These are phyloP conservation scores for Paramecium sonneborni DNA, from an alignment of 73 alveolate species.

Conservation along the genomic window DNA sequence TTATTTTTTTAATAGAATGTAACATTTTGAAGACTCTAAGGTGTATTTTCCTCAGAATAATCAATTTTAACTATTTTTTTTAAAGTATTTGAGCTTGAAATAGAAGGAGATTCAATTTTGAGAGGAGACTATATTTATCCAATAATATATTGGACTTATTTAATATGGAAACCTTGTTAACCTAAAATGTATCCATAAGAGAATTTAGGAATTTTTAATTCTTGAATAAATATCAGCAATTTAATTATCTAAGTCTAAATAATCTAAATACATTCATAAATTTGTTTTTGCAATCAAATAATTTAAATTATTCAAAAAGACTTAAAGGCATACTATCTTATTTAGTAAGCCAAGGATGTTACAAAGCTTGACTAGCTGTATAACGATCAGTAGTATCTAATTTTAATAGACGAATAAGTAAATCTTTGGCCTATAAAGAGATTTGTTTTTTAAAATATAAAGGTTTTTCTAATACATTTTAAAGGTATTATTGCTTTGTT, in stretches of 20 bases:
- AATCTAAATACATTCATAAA: not conserved
- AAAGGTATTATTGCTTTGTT: not conserved
- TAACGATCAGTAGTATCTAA: not conserved
- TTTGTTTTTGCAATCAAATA: constrained; percentile 5
- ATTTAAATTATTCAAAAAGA: constrained; percentile 20
- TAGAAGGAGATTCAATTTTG: not conserved
- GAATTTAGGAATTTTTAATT: not conserved
- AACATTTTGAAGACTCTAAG: not conserved
- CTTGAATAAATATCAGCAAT: not conserved
- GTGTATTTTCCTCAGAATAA: constrained; percentile 2
- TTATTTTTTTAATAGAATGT: not conserved
- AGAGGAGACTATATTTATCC: not conserved
- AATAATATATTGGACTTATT: not conserved
- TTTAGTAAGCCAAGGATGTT: constrained; percentile 19
- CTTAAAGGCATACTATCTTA: not conserved
- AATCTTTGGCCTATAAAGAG: not conserved
- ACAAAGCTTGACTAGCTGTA: constrained; percentile 27
- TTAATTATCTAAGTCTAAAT: not conserved
- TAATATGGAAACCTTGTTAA: constrained; percentile 17
- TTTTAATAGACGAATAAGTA: not conserved
- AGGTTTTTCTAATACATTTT: not conserved
- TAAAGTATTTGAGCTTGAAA: not conserved
- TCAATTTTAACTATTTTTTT: not conserved
- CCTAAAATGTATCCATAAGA: constrained; percentile 20
- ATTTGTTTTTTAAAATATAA: not conserved